Base-by-base conservation (phyloP, 1,284 basidiomycete species). In the Pascua guehoae region DNA sequence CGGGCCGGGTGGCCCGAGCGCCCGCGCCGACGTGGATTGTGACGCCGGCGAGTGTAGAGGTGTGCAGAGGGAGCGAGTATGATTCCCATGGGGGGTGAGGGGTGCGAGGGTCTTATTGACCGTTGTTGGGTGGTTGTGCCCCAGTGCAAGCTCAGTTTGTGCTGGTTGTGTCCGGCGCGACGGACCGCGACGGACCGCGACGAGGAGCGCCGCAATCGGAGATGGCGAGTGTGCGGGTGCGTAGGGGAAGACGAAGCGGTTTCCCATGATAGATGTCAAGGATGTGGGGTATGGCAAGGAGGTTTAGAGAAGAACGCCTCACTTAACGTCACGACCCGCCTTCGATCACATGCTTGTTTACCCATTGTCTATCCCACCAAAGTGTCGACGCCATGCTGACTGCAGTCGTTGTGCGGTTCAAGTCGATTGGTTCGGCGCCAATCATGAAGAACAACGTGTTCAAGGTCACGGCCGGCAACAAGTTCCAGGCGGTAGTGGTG, bases 371-470 rank as follows among this genome's bases (percentile, higher is more conserved):
- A 32, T 12, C 47, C 45, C 32, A 44, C 51, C 18, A 41, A 8
- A 16, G 15, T 15, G 5, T 7, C 15, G 11, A 43, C 17, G 37
- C 38, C 36, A 18, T 5, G 40, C 51, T 53, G 17, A 53, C 45
- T 41, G 40, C 73, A 97, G 94, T 98, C 54, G 88, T 98, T 56
- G 92, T 98, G 10, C 86, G 92, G 42, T 98, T 98, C 85, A 97
- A 96, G 73, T 93, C 94, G 1, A 91, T 96, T n/a, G 95, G 95
- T 45, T 94, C 94, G 65, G 94, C 94, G 0, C 95, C 95, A 1
- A 94, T 98, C 68, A 96, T 98, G 93, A 95, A 89, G 79, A 89
- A 95, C 79, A 97, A 97, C 79, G 89, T 95, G 72, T 97, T 93
- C 84, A 95, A 95, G 80, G 95, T 98, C 66, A 94, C 92, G 0